Conservation (phyloP, 257 asterid species). For the Penstemon davidsonii region DNA sequence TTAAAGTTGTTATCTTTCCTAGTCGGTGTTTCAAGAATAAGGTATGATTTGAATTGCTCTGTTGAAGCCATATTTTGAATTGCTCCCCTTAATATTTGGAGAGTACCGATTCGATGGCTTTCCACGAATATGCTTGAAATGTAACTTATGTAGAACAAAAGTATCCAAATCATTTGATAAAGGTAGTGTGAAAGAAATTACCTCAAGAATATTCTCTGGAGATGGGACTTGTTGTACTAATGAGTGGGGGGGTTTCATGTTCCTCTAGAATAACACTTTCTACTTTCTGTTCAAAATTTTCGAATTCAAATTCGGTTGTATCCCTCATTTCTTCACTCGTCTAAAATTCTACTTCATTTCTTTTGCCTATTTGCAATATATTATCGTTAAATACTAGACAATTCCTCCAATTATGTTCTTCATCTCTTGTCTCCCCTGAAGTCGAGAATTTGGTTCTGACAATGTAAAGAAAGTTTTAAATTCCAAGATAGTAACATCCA, state of each 20-base stretch:
- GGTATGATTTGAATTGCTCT: neutral
- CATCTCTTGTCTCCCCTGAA: neutral
- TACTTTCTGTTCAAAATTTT: too few relatives aligned
- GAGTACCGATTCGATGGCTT: conserved; percentile 3
- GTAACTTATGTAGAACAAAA: neutral
- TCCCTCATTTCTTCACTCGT: too few relatives aligned
- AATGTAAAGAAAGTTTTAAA: neutral
- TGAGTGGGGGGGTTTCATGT: neutral
- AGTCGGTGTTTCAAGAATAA: neutral
- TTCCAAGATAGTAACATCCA: neutral
- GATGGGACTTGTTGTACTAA: neutral
- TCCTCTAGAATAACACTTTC: too few relatives aligned
- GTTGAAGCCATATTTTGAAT: neutral
- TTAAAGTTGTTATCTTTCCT: neutral
- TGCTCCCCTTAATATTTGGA: neutral
- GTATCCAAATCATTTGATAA: neutral
- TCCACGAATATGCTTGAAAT: neutral
- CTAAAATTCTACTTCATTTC: too few relatives aligned
- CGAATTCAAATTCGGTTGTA: too few relatives aligned
- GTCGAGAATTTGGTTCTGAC: neutral
- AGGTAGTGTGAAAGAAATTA: neutral
- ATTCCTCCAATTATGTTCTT: neutral
- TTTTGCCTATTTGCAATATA: too few relatives aligned
- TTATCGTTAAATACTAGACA: too few relatives aligned
- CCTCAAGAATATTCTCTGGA: conserved; percentile 23